A percentile compares a stretch with the other conserved stretches of the same genome.
Evolutionary conservation across 352 stramenopile species (phyloP).

Genomic region (Lagenidium sp.): DNA sequence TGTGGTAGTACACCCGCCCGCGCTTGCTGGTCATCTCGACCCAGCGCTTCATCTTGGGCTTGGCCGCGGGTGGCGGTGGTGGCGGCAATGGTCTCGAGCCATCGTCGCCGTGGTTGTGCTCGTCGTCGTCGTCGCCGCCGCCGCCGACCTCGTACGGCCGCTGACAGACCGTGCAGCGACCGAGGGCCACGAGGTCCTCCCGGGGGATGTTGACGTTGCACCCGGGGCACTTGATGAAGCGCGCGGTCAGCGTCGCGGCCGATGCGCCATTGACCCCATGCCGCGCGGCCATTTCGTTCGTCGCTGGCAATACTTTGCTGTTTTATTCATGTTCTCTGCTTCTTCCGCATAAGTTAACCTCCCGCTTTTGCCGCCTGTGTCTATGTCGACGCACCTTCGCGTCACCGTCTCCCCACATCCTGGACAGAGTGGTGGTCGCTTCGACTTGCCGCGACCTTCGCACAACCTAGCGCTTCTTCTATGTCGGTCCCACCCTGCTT

Average conservation of each 20-base stretch:
- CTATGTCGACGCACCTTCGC: no score
- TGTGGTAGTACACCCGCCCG: conserved; percentile 75
- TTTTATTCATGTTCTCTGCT: no score
- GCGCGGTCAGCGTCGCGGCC: conserved; percentile 51
- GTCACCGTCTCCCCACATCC: no score
- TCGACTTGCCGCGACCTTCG: no score
- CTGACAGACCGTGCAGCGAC: conserved; percentile 50
- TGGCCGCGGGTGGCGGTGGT: conserved; percentile 1
- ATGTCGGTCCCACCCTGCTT: no score
- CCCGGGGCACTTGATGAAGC: conserved; percentile 70
- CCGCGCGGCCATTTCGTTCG: no score
- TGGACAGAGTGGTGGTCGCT: no score
- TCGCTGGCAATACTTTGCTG: no score
- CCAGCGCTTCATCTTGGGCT: conserved; percentile 42
- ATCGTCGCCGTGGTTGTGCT: background rate
- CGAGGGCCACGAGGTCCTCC: conserved; percentile 56
- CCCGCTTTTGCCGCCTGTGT: no score
- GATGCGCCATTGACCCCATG: no score
- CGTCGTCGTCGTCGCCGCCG: conserved; percentile 10
- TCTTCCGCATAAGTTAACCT: no score
- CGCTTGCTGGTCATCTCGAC: conserved; percentile 50
- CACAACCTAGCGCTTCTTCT: no score
- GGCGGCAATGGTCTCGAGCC: background rate
- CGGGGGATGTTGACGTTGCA: conserved; percentile 77
- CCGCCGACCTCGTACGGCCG: conserved; percentile 26